Percentiles rank a stretch among this genome's conserved stretches.
phyloP scores from a whole-genome alignment of 257 asterid species.

The Avicennia marina region DNA sequence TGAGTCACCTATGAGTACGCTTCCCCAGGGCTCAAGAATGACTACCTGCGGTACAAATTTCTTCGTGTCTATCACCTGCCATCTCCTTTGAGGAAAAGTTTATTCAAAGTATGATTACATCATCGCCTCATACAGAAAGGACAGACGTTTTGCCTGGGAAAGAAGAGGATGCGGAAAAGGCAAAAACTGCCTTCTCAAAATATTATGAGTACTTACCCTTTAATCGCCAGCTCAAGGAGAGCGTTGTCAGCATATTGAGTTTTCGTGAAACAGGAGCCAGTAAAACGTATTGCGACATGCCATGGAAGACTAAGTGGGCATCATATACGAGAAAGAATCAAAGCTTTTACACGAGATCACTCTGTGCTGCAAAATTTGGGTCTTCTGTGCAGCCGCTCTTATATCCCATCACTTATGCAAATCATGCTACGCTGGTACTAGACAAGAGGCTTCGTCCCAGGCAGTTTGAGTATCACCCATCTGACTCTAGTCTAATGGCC shows the following conservation, averaged over 20 bases:
- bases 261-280: constrained; percentile 56
- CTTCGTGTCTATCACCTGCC: constrained; percentile 26
- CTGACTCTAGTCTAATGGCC: constrained; percentile 71
- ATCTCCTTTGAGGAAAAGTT: constrained; percentile 25
- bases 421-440: constrained; percentile 14
- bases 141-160: constrained; percentile 24
- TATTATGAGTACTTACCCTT: constrained; percentile 69
- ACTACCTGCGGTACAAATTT: background rate
- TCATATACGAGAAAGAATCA: constrained; percentile 32
- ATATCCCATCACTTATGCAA: constrained; percentile 30
- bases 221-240: constrained; percentile 50
- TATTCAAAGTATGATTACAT: constrained; percentile 30
- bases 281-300: constrained; percentile 9
- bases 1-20: constrained; percentile 29
- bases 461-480: constrained; percentile 87
- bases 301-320: constrained; percentile 22
- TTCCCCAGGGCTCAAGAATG: constrained; percentile 27
- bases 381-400: constrained; percentile 37
- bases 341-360: constrained; percentile 55
- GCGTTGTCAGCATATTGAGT: constrained; percentile 37
- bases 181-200: constrained; percentile 43
- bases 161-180: constrained; percentile 28
- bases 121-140: constrained; percentile 21
- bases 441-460: constrained; percentile 56
- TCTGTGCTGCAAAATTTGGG: constrained; percentile 60